These are phyloP conservation scores for Castanea sativa DNA, from an alignment of 306 rosid species.

Conservation along the genomic window DNA sequence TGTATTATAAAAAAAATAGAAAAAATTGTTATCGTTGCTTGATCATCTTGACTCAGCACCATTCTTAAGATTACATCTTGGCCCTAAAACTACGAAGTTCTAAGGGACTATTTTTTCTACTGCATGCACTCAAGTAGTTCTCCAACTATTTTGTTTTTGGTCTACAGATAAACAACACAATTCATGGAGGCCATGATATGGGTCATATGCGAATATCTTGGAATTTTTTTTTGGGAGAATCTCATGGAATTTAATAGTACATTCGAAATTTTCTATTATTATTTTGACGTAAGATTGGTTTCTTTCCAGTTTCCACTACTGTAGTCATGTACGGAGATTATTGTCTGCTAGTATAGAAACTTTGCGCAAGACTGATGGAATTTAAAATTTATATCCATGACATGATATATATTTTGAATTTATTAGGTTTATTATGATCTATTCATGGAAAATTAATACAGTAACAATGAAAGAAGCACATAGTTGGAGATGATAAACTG, in stretches of 20 bases:
- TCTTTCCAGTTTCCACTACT: neutral
- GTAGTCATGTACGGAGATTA: neutral
- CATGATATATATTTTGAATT: no score
- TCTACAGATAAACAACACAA: neutral
- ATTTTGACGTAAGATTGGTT: neutral
- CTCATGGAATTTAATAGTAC: neutral
- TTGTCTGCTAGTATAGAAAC: neutral
- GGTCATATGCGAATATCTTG: neutral
- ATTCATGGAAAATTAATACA: no score
- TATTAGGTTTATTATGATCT: no score
- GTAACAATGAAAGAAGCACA: no score
- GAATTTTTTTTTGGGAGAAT: no score
- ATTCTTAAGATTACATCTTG: neutral
- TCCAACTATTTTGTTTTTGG: neutral
- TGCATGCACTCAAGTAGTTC: neutral
- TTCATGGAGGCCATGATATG: no score
- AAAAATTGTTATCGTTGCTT: no score
- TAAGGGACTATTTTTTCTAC: neutral
- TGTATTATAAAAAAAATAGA: no score
- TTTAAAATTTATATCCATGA: neutral
- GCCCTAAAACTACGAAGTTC: neutral
- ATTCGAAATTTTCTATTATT: neutral
- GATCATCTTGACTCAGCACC: no score
- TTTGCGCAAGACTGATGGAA: neutral
- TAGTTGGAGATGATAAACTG: no score